Percentiles rank a stretch among this genome's conserved stretches.
These are phyloP conservation scores for Aspergillus neotritici DNA, from an alignment of 2,329 filamentous ascomycete genomes.

Conservation along the genomic window DNA sequence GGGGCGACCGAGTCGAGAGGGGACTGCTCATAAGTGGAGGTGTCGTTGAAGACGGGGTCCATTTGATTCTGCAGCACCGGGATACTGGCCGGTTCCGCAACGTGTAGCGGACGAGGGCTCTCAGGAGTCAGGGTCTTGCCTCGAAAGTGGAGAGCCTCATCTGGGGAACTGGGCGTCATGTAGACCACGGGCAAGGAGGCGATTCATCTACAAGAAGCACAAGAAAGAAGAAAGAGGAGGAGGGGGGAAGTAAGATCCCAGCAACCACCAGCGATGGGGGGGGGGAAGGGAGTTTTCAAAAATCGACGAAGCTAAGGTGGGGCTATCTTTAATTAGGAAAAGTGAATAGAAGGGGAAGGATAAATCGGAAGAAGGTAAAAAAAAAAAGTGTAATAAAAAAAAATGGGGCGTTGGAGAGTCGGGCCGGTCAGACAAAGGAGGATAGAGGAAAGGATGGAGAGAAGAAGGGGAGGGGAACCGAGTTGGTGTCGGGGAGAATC, in stretches of 20 bases:
- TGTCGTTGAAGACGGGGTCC: constrained; percentile 66
- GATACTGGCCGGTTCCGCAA: constrained; percentile 63
- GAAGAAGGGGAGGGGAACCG: no score
- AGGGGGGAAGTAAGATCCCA: constrained; percentile 6
- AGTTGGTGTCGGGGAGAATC: no score
- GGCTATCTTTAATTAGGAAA: constrained; percentile 27
- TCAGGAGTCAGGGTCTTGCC: constrained; percentile 63
- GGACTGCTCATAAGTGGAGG: constrained; percentile 51
- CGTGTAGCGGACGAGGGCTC: constrained; percentile 64
- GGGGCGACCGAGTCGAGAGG: constrained; percentile 17
- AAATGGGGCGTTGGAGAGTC: no score
- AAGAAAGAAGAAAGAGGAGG: neutral
- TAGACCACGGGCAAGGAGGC: constrained; percentile 36
- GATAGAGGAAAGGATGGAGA: no score
- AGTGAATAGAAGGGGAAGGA: constrained; percentile 9
- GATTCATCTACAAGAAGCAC: constrained; percentile 37
- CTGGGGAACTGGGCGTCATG: constrained; percentile 50
- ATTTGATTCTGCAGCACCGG: constrained; percentile 66
- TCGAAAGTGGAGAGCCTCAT: constrained; percentile 53
- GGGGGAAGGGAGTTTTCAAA: constrained; percentile 26
- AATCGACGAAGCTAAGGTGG: constrained; percentile 34
- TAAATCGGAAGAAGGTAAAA: constrained; percentile 2
- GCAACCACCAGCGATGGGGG: constrained; percentile 8
- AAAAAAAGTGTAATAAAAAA: neutral
- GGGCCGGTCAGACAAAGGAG: no score